Percentiles rank a stretch among this genome's conserved stretches.
phyloP scores from a whole-genome alignment of 2,329 filamentous ascomycete species.

The Paraconiothyrium sp. region DNA sequence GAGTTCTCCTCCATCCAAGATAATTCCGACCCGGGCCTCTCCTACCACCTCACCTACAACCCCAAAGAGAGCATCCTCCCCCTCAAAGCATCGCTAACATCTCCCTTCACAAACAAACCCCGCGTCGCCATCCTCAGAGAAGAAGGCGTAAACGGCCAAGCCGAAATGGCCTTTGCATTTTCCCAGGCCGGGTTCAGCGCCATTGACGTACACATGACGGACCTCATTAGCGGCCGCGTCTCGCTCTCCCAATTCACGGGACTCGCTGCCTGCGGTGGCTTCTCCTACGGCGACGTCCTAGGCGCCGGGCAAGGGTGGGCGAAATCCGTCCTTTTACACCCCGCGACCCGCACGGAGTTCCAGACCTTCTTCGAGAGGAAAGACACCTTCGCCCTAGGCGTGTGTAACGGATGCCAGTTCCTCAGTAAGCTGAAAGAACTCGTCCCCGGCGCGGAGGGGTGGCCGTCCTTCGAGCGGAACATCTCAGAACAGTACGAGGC shows the following conservation, averaged over 20 bases:
- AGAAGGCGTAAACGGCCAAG: constrained; percentile 93
- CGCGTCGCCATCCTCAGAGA: constrained; percentile 93
- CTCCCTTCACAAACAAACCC: constrained; percentile 70
- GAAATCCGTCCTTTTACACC: constrained; percentile 88
- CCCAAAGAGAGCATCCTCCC: constrained; percentile 81
- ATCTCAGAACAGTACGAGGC: constrained; percentile 89
- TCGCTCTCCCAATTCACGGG: constrained; percentile 86
- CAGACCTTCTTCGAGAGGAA: constrained; percentile 83
- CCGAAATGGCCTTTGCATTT: constrained; percentile 99
- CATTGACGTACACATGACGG: constrained; percentile 96
- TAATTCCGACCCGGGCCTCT: constrained; percentile 80
- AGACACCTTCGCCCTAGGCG: constrained; percentile 91
- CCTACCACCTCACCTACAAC: constrained; percentile 83
- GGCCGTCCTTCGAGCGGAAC: constrained; percentile 90
- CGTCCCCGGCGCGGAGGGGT: constrained; percentile 82
- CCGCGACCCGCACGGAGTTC: constrained; percentile 79
- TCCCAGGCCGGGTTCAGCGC: constrained; percentile 88
- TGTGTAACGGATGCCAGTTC: constrained; percentile 99
- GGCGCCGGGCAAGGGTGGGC: constrained; percentile 98
- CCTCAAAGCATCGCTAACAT: constrained; percentile 69
- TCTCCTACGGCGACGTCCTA: constrained; percentile 92
- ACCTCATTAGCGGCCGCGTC: constrained; percentile 79
- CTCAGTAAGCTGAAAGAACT: constrained; percentile 81
- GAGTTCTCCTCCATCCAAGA: constrained; percentile 82
- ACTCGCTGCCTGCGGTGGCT: constrained; percentile 93